phyloP scores from a whole-genome alignment of 352 stramenopile species.

The Phytophthora lateralis region DNA sequence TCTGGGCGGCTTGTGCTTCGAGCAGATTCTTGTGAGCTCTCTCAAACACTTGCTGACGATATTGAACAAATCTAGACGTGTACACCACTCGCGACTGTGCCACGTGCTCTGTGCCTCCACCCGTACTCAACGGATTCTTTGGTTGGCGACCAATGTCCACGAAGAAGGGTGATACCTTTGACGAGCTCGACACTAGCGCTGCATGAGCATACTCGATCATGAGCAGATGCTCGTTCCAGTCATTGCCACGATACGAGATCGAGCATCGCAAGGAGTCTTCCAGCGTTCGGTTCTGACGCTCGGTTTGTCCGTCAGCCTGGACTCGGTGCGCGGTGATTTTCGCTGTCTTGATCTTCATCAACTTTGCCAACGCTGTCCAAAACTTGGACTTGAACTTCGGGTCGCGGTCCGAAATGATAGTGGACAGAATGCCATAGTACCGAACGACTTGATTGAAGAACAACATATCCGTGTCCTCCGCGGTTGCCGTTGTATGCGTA shows the following conservation, averaged over 20 bases:
- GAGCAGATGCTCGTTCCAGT: conserved; percentile 7
- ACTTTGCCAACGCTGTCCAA: neutral
- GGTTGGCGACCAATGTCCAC: conserved; percentile 1
- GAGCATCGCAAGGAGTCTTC: conserved; percentile 12
- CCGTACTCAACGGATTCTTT: conserved; percentile 4
- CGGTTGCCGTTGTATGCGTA: neutral
- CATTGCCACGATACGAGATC: conserved; percentile 12
- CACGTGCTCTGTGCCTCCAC: no score
- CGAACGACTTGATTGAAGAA: conserved; percentile 17
- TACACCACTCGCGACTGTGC: no score
- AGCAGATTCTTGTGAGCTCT: conserved; percentile 1
- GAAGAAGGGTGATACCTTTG: conserved; percentile 4
- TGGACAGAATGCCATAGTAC: conserved; percentile 13
- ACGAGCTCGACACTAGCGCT: conserved; percentile 4
- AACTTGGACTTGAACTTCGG: neutral
- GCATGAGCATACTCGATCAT: conserved; percentile 10
- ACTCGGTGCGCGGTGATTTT: conserved; percentile 9
- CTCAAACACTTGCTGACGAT: conserved; percentile 9
- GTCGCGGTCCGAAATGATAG: neutral
- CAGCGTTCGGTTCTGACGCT: conserved; percentile 10
- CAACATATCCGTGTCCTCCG: neutral
- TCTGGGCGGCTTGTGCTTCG: conserved; percentile 10
- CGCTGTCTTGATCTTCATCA: conserved; percentile 7
- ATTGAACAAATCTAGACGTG: conserved; percentile 5
- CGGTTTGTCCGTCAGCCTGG: conserved; percentile 15